phyloP scores from a whole-genome alignment of 2,329 filamentous ascomycete species.

The Botryosphaeria dothidea region DNA sequence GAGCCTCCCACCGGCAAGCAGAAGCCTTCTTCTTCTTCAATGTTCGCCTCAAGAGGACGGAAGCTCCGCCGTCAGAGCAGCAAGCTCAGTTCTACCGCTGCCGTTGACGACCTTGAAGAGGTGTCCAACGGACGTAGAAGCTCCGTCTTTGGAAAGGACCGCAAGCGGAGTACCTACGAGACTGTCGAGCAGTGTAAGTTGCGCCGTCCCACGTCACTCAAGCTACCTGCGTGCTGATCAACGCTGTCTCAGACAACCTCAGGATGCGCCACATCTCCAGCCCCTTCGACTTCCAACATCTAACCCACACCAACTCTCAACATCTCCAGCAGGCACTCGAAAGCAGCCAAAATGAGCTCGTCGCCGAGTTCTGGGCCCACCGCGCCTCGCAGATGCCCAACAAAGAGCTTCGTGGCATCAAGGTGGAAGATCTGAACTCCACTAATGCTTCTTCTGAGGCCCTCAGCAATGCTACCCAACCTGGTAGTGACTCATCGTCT shows the following conservation, averaged over 20 bases:
- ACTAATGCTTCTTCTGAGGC: constrained; percentile 19
- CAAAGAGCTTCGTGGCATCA: constrained; percentile 53
- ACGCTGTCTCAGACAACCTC: constrained; percentile 15
- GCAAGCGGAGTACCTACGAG: constrained; percentile 29
- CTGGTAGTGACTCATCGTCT: neutral
- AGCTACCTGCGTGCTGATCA: constrained; percentile 19
- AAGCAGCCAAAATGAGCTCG: constrained; percentile 53
- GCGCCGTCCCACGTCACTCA: neutral
- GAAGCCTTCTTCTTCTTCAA: constrained; percentile 36
- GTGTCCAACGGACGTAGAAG: constrained; percentile 29
- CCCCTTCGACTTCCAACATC: constrained; percentile 65
- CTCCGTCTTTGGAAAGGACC: constrained; percentile 36
- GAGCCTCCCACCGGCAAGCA: constrained; percentile 29
- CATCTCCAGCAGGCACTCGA: constrained; percentile 56
- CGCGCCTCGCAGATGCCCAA: constrained; percentile 54
- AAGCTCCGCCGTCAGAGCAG: constrained; percentile 38
- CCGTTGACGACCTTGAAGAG: constrained; percentile 30
- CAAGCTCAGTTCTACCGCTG: constrained; percentile 26
- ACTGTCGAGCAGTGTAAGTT: constrained; percentile 30
- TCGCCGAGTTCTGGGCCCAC: constrained; percentile 55
- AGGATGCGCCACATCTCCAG: constrained; percentile 53
- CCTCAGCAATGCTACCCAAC: neutral
- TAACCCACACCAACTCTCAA: constrained; percentile 59
- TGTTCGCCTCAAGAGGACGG: constrained; percentile 28
- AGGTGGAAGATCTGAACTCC: constrained; percentile 48